Percentiles rank a stretch among this genome's conserved stretches.
These are phyloP conservation scores for Lomentospora prolificans DNA, from an alignment of 2,329 filamentous ascomycete genomes.

Conservation along the genomic window DNA sequence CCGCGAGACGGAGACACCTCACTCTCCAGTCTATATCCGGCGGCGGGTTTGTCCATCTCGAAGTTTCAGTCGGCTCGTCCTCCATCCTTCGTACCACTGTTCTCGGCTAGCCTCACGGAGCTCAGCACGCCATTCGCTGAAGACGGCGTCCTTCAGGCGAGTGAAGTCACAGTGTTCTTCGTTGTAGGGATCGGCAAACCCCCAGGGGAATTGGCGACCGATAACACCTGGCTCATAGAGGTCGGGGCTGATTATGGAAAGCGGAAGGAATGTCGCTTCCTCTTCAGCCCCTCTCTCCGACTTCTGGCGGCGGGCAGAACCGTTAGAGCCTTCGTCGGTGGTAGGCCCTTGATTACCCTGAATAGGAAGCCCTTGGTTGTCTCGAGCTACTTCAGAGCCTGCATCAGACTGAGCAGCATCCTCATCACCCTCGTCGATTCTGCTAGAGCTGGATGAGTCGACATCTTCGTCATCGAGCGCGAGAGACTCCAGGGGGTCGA, in stretches of 20 bases:
- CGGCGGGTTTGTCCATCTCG: slow-evolving; percentile 29
- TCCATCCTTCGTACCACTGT: slow-evolving; percentile 93
- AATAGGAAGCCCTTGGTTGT: slow-evolving; percentile 29
- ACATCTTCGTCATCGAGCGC: slow-evolving; percentile 69
- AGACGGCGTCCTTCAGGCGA: slow-evolving; percentile 82
- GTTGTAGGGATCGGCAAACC: slow-evolving; percentile 90
- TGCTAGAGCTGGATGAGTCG: slow-evolving; percentile 38
- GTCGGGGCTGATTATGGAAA: slow-evolving; percentile 91
- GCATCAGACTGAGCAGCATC: slow-evolving; percentile 20
- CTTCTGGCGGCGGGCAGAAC: slow-evolving; percentile 30
- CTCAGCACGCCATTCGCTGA: slow-evolving; percentile 86
- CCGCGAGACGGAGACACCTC: not conserved
- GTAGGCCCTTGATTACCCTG: slow-evolving; percentile 19
- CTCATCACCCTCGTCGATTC: slow-evolving; percentile 49
- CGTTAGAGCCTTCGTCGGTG: slow-evolving; percentile 15
- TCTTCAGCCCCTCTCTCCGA: slow-evolving; percentile 34
- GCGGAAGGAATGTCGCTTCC: slow-evolving; percentile 64
- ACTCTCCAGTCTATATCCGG: slow-evolving; percentile 19
- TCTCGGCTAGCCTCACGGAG: slow-evolving; percentile 83
- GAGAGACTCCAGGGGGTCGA: slow-evolving; percentile 82
- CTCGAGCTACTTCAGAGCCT: slow-evolving; percentile 16
- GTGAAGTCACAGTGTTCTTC: slow-evolving; percentile 88
- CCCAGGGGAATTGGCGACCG: slow-evolving; percentile 91
- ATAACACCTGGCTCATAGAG: slow-evolving; percentile 71
- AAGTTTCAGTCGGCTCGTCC: slow-evolving; percentile 59